Conservation (phyloP, 2,329 filamentous ascomycete species). For the Colletotrichum phormii region DNA sequence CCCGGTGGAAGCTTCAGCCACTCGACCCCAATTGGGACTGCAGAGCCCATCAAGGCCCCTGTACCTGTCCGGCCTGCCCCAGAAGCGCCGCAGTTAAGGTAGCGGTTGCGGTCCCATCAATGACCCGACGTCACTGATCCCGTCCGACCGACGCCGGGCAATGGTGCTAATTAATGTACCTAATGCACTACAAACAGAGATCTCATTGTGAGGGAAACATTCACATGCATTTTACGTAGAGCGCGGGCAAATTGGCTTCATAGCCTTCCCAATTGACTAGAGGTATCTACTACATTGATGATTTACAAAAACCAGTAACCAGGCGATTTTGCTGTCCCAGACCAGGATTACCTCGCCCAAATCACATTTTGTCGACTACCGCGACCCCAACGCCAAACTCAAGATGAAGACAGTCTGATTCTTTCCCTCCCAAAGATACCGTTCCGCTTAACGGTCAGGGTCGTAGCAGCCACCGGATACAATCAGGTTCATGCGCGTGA, state of each 20-base stretch:
- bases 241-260: neutral
- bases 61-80: neutral
- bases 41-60: constrained; percentile 15
- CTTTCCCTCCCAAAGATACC: neutral
- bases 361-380: constrained; percentile 12
- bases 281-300: constrained; percentile 17
- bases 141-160: neutral
- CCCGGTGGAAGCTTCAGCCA: constrained; percentile 27
- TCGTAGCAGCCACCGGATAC: constrained; percentile 83
- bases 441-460: constrained; percentile 56
- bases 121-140: constrained; percentile 1
- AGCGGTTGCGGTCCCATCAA: neutral
- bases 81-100: neutral
- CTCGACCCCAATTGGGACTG: constrained; percentile 3
- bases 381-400: constrained; percentile 33
- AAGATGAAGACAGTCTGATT: constrained; percentile 28
- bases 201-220: neutral
- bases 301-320: constrained; percentile 21
- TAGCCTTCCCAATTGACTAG: neutral
- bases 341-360: constrained; percentile 21
- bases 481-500: constrained; percentile 95
- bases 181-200: too few relatives aligned
- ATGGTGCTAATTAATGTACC: too few relatives aligned
- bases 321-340: neutral
- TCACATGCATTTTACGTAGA: neutral